A percentile compares a stretch with the other conserved stretches of the same genome.
phyloP scores from a whole-genome alignment of 345 rosid species.

The Gossypioides kirkii region DNA sequence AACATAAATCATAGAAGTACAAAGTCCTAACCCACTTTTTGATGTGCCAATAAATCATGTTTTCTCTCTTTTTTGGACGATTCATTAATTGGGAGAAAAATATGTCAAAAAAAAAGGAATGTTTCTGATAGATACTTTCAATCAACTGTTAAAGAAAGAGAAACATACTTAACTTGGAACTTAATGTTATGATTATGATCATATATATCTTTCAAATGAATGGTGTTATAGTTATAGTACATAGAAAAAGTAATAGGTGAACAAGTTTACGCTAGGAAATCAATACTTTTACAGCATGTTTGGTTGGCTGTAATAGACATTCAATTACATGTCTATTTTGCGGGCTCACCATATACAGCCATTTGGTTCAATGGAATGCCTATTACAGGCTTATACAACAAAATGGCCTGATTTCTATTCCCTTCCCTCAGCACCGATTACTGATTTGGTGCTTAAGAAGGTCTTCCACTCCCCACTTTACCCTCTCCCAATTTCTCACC shows the following conservation, averaged over 20 bases:
- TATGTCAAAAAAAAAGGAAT: background rate
- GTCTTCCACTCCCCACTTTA: too few relatives aligned
- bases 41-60: background rate
- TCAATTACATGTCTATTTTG: too few relatives aligned
- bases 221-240: background rate
- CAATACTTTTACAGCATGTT: background rate
- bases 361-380: too few relatives aligned
- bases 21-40: background rate
- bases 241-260: background rate
- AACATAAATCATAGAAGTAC: background rate
- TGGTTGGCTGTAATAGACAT: too few relatives aligned
- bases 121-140: background rate
- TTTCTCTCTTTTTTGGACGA: background rate
- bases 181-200: background rate
- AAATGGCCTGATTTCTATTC: too few relatives aligned
- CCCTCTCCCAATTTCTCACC: too few relatives aligned
- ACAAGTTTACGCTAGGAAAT: conserved; percentile 1
- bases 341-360: too few relatives aligned
- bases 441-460: too few relatives aligned
- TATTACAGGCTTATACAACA: too few relatives aligned
- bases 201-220: background rate
- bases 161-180: background rate
- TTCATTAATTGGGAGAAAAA: background rate
- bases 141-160: background rate
- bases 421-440: too few relatives aligned